These are phyloP conservation scores for Leishmania gerbilli DNA, from an alignment of 208 protist species.

Conservation along the genomic window DNA sequence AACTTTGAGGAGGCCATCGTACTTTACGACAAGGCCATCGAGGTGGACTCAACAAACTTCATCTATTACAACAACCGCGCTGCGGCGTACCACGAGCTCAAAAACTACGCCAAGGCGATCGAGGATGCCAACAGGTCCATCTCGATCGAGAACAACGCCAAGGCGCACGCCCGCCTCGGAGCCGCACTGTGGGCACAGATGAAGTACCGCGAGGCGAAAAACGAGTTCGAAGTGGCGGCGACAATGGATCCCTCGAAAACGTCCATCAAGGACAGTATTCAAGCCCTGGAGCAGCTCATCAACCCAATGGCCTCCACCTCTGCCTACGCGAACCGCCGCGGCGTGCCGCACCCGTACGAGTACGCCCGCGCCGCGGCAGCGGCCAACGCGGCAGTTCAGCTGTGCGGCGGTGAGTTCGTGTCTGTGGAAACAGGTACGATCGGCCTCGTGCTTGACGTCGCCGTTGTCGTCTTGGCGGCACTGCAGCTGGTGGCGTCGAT, in stretches of 20 bases:
- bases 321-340: constrained; percentile 25
- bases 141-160: constrained; percentile 60
- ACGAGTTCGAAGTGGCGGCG: constrained; percentile 55
- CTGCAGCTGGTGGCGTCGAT: constrained; percentile 29
- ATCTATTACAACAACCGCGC: constrained; percentile 89
- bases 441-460: constrained; percentile 32
- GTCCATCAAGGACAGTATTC: constrained; percentile 38
- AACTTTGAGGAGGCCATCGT: constrained; percentile 75
- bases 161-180: constrained; percentile 63
- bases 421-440: constrained; percentile 30
- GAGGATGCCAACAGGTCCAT: constrained; percentile 63
- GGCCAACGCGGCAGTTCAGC: constrained; percentile 26
- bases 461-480: constrained; percentile 19
- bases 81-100: constrained; percentile 75
- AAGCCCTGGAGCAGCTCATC: constrained; percentile 37
- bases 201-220: constrained; percentile 48
- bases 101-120: constrained; percentile 77
- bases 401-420: constrained; percentile 44
- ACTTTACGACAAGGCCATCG: constrained; percentile 80
- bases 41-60: constrained; percentile 69
- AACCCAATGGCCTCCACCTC: constrained; percentile 25
- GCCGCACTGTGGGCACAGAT: constrained; percentile 62
- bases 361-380: constrained; percentile 38
- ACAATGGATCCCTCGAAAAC: constrained; percentile 51
- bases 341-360: constrained; percentile 39